Evolutionary conservation across 1,139 yeast genomes (phyloP), one percentile per base, ranked within the genome.

Genomic region (Zygoascus hellenicus): DNA sequence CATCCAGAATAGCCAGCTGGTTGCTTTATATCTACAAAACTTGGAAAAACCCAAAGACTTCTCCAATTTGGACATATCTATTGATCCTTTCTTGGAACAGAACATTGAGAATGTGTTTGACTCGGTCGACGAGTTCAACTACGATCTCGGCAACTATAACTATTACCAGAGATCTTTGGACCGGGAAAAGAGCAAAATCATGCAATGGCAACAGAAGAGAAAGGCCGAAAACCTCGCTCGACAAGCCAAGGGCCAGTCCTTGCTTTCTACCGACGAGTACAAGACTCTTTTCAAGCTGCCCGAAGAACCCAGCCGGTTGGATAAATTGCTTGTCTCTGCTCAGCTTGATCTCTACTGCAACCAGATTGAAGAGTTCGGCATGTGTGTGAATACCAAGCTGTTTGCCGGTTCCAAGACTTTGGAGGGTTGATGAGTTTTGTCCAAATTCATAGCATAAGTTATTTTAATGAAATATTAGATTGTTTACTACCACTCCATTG

Each of bases 91-190:
- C 52, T 58, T 71, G 40, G 72, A 68, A 54, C 62, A 63, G 58
- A 74, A 75, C 58, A 76, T 83, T 54, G 95, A 86, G 62, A 77
- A 78, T 42, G 74, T 88, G 58, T 77, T 82, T 61, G 84, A 83
- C 50, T 80, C 88, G 47, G 77, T 85, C 41, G 95, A 88, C 64
- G 81, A 83, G 43, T 81, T 80, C 70, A 83, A 83, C 69, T 82
- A 82, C 61, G 94, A 85, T 62, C 87, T 85, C 64, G 83, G 84
- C 58, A 85, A 83, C 68, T 82, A 83, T 72, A 85, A 85, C 70
- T 87, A 81, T 71, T 67, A 66, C 57, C 95, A 85, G 69, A 80
- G 95, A 70, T 83, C 80, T 60, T 72, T 79, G 55, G 78, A 81
- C 47, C 78, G 89, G 64, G 95, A 86, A 62, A 74, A 75, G 63